A percentile compares a stretch with the other conserved stretches of the same genome.
These are phyloP conservation scores for Barnettozyma populi DNA, from an alignment of 805 yeast genomes.

Conservation along the genomic window DNA sequence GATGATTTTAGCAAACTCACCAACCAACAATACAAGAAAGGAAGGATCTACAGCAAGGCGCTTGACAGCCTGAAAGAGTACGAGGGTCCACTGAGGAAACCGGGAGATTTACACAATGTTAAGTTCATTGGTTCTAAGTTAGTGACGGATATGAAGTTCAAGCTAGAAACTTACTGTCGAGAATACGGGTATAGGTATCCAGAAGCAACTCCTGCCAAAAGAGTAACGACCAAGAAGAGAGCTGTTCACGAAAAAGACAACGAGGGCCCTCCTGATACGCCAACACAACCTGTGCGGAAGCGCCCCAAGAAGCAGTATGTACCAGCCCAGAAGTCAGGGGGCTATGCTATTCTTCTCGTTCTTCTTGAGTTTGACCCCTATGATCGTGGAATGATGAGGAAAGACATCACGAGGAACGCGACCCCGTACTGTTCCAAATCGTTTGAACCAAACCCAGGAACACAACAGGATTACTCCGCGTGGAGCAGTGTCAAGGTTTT, in stretches of 20 bases:
- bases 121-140: conserved; percentile 72
- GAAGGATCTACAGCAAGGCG: conserved; percentile 52
- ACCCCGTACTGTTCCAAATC: conserved; percentile 51
- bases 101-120: conserved; percentile 52
- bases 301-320: conserved; percentile 41
- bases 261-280: background rate
- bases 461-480: conserved; percentile 63
- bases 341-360: conserved; percentile 71
- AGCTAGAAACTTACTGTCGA: conserved; percentile 50
- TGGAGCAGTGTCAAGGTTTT: conserved; percentile 70
- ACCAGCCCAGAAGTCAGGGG: conserved; percentile 76
- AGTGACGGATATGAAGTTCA: conserved; percentile 42
- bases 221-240: conserved; percentile 8
- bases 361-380: conserved; percentile 43
- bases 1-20: conserved; percentile 43
- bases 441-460: conserved; percentile 53
- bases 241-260: background rate
- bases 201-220: conserved; percentile 5
- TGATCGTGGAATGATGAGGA: conserved; percentile 56
- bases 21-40: conserved; percentile 45
- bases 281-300: background rate
- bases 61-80: conserved; percentile 42
- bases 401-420: conserved; percentile 51
- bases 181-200: conserved; percentile 47
- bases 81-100: conserved; percentile 43